These are phyloP conservation scores for Collybia sordida DNA, from an alignment of 768 basidiomycete species.

Conservation along the genomic window DNA sequence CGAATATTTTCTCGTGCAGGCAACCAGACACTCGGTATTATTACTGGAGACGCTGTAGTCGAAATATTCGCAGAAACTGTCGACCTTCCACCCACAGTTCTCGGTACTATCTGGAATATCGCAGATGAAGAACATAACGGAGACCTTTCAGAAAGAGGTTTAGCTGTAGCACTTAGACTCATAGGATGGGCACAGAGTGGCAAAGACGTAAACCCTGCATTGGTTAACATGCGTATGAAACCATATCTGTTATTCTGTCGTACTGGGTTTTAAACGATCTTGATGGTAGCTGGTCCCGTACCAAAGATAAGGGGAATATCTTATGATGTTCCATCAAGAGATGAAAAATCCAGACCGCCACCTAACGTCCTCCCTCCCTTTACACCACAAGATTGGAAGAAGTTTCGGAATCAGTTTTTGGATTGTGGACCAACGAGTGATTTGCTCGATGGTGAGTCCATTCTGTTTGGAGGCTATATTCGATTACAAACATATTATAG, in stretches of 20 bases:
- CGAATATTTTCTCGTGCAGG: conserved; percentile 26
- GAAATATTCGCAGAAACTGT: conserved; percentile 53
- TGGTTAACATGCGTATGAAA: conserved; percentile 47
- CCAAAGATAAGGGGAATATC: conserved; percentile 31
- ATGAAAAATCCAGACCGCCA: conserved; percentile 23
- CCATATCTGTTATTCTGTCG: neutral
- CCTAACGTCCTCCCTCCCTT: conserved; percentile 38
- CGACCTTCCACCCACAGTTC: conserved; percentile 48
- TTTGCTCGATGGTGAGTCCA: conserved; percentile 46
- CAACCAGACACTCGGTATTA: conserved; percentile 17
- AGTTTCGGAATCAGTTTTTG: conserved; percentile 55
- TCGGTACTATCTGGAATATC: conserved; percentile 65
- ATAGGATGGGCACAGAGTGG: conserved; percentile 68
- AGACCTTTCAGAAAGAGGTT: conserved; percentile 50
- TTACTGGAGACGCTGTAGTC: conserved; percentile 46
- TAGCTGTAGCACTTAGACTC: conserved; percentile 58
- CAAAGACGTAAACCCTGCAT: conserved; percentile 34
- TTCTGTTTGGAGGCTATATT: neutral
- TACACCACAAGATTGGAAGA: conserved; percentile 48
- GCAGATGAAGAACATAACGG: conserved; percentile 61
- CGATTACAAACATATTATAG: conserved; percentile 23
- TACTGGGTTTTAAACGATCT: conserved; percentile 1
- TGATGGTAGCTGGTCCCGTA: conserved; percentile 50
- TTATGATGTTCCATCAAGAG: conserved; percentile 4
- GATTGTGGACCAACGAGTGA: conserved; percentile 51